A percentile compares a stretch with the other conserved stretches of the same genome.
These are phyloP conservation scores for Eimeria sp. DNA, from an alignment of 169 alveolate genomes.

Conservation along the genomic window DNA sequence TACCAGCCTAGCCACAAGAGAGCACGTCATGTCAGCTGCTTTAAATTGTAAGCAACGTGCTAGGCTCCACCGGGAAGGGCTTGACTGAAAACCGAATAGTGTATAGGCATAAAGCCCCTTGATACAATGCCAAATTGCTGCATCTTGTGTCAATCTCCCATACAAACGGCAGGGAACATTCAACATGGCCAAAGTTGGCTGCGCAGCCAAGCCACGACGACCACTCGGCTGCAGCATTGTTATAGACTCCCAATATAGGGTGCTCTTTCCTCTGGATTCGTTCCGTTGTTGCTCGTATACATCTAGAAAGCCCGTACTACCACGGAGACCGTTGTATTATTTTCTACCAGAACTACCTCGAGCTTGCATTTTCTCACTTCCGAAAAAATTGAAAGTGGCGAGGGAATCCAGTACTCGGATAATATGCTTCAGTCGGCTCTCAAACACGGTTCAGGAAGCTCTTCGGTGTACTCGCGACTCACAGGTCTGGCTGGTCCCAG, in stretches of 20 bases:
- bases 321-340: not conserved
- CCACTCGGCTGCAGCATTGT: not conserved
- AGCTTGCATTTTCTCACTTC: not conserved
- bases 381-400: not conserved
- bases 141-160: not conserved
- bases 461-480: not conserved
- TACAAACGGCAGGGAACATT: not conserved
- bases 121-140: not conserved
- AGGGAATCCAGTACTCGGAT: not conserved
- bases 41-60: not conserved
- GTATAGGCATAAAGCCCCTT: not conserved
- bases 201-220: not conserved
- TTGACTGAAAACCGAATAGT: slow-evolving; percentile 4
- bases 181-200: not conserved
- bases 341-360: not conserved
- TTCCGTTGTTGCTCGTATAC: not conserved
- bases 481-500: slow-evolving; percentile 66
- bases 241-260: not conserved
- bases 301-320: not conserved
- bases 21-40: not conserved
- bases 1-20: not conserved
- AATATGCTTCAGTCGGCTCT: not conserved
- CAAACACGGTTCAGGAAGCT: not conserved
- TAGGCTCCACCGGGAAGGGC: slow-evolving; percentile 10
- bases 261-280: not conserved